A percentile compares a stretch with the other conserved stretches of the same genome.
Conservation (phyloP, 306 rosid species). For the Arachis hypogaea region DNA sequence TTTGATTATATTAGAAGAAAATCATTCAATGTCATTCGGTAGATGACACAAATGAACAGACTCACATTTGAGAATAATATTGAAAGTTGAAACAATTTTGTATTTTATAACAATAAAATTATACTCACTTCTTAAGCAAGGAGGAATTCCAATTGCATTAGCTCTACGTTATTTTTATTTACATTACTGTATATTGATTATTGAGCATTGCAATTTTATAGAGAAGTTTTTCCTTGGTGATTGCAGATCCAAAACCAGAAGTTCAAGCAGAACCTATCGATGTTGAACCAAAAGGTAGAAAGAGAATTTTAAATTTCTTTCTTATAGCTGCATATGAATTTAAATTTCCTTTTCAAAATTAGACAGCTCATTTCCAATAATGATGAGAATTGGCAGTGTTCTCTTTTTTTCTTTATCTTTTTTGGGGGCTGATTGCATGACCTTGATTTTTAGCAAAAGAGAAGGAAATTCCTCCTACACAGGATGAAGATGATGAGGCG, state of each 20-base stretch:
- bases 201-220: neutral
- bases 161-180: slow-evolving; percentile 15
- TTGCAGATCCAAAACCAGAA: slow-evolving; percentile 58
- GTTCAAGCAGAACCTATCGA: slow-evolving; percentile 43
- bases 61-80: neutral
- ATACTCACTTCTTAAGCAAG: neutral
- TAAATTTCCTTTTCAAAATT: slow-evolving; percentile 22
- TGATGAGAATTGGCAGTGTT: neutral
- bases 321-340: neutral
- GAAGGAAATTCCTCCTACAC: slow-evolving; percentile 48
- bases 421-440: slow-evolving; percentile 35
- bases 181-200: neutral
- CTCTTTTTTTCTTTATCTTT: neutral
- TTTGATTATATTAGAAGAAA: slow-evolving; percentile 5
- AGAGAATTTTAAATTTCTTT: slow-evolving; percentile 10
- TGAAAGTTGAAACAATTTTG: neutral
- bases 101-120: neutral
- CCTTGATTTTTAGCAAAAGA: slow-evolving; percentile 53
- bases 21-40: neutral
- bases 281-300: slow-evolving; percentile 63
- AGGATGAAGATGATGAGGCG: slow-evolving; percentile 44
- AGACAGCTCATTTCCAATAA: slow-evolving; percentile 4
- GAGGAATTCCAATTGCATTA: neutral
- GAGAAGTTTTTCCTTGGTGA: slow-evolving; percentile 27
- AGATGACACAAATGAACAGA: neutral